phyloP scores from a whole-genome alignment of 768 basidiomycete species.

The Infundibulicybe gibba region DNA sequence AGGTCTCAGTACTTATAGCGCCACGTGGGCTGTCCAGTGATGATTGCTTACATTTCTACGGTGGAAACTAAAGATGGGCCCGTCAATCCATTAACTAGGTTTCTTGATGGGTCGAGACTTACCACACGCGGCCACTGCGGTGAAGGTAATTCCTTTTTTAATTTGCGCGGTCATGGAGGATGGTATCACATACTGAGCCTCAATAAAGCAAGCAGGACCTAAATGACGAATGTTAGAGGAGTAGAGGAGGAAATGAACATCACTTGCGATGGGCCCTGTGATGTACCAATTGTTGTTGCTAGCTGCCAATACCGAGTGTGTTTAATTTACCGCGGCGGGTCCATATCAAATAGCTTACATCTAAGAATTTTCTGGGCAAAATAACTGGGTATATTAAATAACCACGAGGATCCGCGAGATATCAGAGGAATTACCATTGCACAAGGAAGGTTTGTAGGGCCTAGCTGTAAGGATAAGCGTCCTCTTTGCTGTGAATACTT shows the following conservation, averaged over 20 bases:
- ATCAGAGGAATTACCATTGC: slow-evolving; percentile 12
- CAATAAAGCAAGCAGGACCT: slow-evolving; percentile 15
- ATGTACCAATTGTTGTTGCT: slow-evolving; percentile 22
- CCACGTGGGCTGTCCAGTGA: background rate
- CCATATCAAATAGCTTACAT: background rate
- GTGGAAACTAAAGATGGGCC: slow-evolving; percentile 12
- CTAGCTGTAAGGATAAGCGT: slow-evolving; percentile 4
- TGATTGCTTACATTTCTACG: slow-evolving; percentile 14
- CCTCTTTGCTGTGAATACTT: background rate
- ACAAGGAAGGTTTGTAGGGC: slow-evolving; percentile 21
- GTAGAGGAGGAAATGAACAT: background rate
- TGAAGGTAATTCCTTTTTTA: background rate
- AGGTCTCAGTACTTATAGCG: background rate
- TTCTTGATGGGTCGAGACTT: background rate
- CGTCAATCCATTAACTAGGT: background rate
- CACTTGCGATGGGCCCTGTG: slow-evolving; percentile 18
- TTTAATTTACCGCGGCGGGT: background rate
- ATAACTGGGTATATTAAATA: slow-evolving; percentile 4
- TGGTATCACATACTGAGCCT: slow-evolving; percentile 15
- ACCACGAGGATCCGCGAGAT: background rate
- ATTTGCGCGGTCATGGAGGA: background rate
- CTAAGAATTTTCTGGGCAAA: slow-evolving; percentile 12
- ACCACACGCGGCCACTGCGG: slow-evolving; percentile 18
- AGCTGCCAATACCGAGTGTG: slow-evolving; percentile 7
- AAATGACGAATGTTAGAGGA: background rate